Percentiles rank a stretch among this genome's conserved stretches.
Evolutionary conservation across 1,139 yeast genomes (phyloP).

Genomic region (Suhomyces terraborum): DNA sequence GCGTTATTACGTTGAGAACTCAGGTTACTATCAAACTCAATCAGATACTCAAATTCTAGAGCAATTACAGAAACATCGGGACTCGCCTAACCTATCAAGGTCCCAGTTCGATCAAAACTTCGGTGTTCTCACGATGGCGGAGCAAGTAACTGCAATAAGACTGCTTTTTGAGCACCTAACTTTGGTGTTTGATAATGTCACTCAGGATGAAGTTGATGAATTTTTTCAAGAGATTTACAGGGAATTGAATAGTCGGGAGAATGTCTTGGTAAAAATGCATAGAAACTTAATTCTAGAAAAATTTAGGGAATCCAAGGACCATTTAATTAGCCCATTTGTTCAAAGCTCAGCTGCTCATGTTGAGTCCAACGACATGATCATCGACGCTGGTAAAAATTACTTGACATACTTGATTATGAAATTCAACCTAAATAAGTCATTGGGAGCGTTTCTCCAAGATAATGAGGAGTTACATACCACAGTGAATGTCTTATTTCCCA

Average conservation of each 20-base stretch:
- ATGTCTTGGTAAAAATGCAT: conserved; percentile 11
- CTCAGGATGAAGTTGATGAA: conserved; percentile 17
- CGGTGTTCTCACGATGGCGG: conserved; percentile 15
- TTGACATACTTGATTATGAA: conserved; percentile 14
- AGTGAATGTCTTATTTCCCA: conserved; percentile 8
- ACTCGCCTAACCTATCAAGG: conserved; percentile 15
- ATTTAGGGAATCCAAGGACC: neutral
- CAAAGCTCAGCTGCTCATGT: neutral
- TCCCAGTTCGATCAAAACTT: conserved; percentile 28
- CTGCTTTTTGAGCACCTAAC: conserved; percentile 15
- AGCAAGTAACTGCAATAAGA: conserved; percentile 17
- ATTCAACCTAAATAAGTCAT: conserved; percentile 15
- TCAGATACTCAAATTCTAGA: conserved; percentile 4
- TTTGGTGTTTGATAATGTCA: conserved; percentile 20
- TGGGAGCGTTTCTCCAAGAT: conserved; percentile 19
- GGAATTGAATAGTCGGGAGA: conserved; percentile 11
- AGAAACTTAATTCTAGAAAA: conserved; percentile 2
- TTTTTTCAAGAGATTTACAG: conserved; percentile 9
- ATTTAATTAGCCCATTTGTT: neutral
- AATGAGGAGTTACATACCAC: conserved; percentile 15
- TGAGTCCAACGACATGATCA: neutral
- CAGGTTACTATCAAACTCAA: conserved; percentile 18
- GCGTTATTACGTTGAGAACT: conserved; percentile 20
- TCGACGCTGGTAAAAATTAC: conserved; percentile 15
- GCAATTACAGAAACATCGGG: conserved; percentile 15